Evolutionary conservation across 345 rosid species (phyloP).

Genomic region (Erodium maritimum): DNA sequence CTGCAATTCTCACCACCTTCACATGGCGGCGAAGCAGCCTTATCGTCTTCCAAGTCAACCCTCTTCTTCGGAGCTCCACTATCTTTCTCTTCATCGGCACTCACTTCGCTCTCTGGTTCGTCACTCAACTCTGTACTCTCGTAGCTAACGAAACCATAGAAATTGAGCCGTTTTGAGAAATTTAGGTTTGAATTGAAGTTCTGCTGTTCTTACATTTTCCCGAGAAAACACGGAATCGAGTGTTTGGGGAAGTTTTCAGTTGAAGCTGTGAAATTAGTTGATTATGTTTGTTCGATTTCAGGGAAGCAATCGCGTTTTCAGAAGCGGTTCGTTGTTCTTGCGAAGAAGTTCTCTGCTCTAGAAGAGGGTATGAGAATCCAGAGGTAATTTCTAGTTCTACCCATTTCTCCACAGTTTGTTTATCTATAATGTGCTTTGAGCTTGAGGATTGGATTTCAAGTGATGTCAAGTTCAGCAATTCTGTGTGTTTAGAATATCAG

Average conservation of each 20-base stretch:
- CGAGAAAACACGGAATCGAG: not conserved
- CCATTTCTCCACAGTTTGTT: too few relatives aligned
- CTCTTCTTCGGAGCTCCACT: conserved; percentile 26
- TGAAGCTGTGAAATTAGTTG: not conserved
- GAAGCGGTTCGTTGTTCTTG: conserved; percentile 23
- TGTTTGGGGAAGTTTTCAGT: not conserved
- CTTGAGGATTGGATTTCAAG: too few relatives aligned
- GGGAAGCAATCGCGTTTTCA: conserved; percentile 16
- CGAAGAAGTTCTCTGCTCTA: conserved; percentile 45
- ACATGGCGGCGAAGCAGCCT: conserved; percentile 21
- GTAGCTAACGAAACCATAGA: not conserved
- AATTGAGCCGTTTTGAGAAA: not conserved
- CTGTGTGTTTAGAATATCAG: not conserved
- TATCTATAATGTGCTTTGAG: too few relatives aligned
- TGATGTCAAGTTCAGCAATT: not conserved
- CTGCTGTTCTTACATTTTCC: not conserved
- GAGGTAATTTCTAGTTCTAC: conserved; percentile 21
- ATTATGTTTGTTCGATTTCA: conserved; percentile 9
- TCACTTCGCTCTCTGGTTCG: conserved; percentile 30
- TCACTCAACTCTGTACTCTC: conserved; percentile 1
- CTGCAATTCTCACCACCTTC: conserved; percentile 20
- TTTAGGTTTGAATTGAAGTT: not conserved
- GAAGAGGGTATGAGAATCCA: conserved; percentile 69
- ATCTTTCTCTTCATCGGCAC: conserved; percentile 14
- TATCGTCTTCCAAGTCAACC: conserved; percentile 19